A percentile compares a stretch with the other conserved stretches of the same genome.
phyloP scores from a whole-genome alignment of 202 grass and related monocot genomes.

The Panicum hallii region DNA sequence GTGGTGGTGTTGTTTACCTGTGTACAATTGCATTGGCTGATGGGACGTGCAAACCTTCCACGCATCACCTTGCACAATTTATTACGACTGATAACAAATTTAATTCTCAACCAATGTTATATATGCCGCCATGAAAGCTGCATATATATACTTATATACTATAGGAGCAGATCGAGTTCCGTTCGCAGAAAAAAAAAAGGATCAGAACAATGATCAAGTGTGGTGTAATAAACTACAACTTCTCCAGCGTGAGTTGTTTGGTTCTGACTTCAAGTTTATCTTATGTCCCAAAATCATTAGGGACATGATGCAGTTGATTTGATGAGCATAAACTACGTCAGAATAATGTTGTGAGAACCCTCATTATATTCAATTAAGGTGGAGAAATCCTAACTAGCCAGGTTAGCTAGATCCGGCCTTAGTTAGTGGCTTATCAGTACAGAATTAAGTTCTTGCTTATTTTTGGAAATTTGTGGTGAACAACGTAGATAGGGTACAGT shows the following conservation, averaged over 20 bases:
- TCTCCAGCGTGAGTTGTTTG: background rate
- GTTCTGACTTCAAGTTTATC: background rate
- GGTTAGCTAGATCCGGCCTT: background rate
- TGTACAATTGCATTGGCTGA: background rate
- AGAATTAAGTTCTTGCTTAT: background rate
- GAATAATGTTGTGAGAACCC: background rate
- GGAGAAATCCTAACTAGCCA: background rate
- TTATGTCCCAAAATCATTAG: background rate
- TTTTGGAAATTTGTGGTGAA: background rate
- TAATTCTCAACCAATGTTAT: background rate
- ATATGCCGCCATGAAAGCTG: background rate
- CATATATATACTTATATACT: background rate
- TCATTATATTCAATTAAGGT: background rate
- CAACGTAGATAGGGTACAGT: background rate
- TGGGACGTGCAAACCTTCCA: conserved; percentile 5
- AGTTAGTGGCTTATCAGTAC: background rate
- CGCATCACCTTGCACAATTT: conserved; percentile 18
- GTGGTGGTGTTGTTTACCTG: background rate
- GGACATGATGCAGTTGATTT: conserved; percentile 12
- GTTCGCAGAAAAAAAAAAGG: background rate
- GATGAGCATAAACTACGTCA: background rate
- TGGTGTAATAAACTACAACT: background rate
- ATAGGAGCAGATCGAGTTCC: background rate
- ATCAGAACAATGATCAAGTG: background rate
- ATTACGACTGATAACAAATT: background rate